phyloP scores from a whole-genome alignment of 106 monocot species.

The Phalaenopsis aphrodite region DNA sequence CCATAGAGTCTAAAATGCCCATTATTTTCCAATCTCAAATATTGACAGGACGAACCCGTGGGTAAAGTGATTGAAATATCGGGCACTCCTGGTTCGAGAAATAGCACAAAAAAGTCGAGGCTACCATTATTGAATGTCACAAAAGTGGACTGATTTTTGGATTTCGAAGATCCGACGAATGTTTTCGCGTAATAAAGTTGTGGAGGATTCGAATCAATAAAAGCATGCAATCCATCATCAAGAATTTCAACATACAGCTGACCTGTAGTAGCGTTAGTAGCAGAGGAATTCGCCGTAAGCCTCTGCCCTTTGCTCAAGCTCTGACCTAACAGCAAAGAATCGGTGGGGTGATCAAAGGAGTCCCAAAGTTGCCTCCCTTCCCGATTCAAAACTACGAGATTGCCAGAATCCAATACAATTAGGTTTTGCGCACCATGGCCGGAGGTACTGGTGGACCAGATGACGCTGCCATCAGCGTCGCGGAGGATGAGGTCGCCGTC shows the following conservation, averaged over 20 bases:
- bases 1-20: constrained; percentile 16
- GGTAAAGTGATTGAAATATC: background rate
- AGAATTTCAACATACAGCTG: constrained; percentile 6
- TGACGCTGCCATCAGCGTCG: background rate
- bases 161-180: background rate
- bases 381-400: background rate
- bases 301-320: constrained; percentile 3
- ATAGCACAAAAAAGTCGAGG: background rate
- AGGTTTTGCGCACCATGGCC: background rate
- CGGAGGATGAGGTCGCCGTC: constrained; percentile 9
- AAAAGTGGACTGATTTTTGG: background rate
- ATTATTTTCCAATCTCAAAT: constrained; percentile 5
- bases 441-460: constrained; percentile 6
- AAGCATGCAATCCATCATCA: constrained; percentile 3
- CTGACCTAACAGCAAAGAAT: constrained; percentile 20
- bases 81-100: background rate
- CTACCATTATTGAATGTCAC: background rate
- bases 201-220: constrained; percentile 16
- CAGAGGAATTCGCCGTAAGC: constrained; percentile 14
- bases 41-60: background rate
- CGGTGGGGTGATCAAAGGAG: constrained; percentile 6
- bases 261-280: constrained; percentile 3
- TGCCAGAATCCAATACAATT: background rate
- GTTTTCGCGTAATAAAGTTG: constrained; percentile 14
- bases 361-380: background rate